Base-by-base conservation (phyloP, 768 basidiomycete species). In the Lentinula edodes region DNA sequence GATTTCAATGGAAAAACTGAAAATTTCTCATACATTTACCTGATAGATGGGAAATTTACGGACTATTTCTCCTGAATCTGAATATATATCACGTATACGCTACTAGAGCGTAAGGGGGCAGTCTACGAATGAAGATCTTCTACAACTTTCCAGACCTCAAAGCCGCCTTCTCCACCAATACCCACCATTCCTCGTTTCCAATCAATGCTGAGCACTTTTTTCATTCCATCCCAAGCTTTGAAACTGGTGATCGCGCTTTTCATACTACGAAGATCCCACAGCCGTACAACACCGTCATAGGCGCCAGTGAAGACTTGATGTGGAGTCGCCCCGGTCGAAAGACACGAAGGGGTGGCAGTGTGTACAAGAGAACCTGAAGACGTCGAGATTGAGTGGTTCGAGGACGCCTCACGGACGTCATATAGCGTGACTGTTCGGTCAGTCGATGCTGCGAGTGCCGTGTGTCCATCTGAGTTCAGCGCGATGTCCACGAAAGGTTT, bases 211-310 rank as follows among this genome's bases (percentile, higher is more conserved):
- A 90, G 65, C 1, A 90, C 78, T 67, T 89, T 89, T 68, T 79
- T 76, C 6, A 68, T 66, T 3, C 80, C 80, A 6, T 84, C 81
- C 82, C 83, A 86, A 2, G 78, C 80, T 52, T 80, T 81, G 68
- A 92, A 87, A 62, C 76, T 84, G 20, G 87, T 79, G 50, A 93
- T 76, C 0, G 89, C 83, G 13, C 79, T 76, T 66, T 86, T 85
- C 15, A 80, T 77, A 66, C 88, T 92, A 4, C 90, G 79, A 28
- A 91, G 68, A 69, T 94, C 91, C 90, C 90, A 94, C 3, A 93
- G 69, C 5, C 90, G 78, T 0, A 87, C 89, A 2, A 86, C 74
- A 10, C 92, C 90, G 61, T 94, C 91, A 68, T 93, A 91, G 0
- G 86, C 82, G 5, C 90, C 92, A 0, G 83, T 90, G 18, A 87